Evolutionary conservation across 805 yeast species (phyloP).

Genomic region (Hanseniaspora osmophila): DNA sequence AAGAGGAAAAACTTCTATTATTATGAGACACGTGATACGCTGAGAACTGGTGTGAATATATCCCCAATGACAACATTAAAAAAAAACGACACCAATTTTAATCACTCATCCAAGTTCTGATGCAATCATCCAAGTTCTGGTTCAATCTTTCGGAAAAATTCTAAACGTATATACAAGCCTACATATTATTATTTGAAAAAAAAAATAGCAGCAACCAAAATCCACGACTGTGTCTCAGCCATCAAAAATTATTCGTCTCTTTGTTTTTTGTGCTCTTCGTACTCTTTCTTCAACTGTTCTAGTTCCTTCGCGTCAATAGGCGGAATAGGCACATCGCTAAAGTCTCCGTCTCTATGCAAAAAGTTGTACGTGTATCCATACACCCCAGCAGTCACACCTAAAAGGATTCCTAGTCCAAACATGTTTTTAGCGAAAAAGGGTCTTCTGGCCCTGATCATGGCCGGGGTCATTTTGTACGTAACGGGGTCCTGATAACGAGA

Average conservation of each 20-base stretch:
- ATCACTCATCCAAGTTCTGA: no score
- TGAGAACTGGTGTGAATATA: no score
- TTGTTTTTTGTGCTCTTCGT: constrained; percentile 30
- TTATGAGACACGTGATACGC: no score
- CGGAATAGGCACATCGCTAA: constrained; percentile 86
- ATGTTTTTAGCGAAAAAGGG: constrained; percentile 76
- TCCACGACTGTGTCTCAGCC: no score
- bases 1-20: no score
- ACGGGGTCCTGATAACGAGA: constrained; percentile 45
- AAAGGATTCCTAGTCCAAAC: constrained; percentile 41
- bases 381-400: constrained; percentile 56
- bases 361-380: constrained; percentile 50
- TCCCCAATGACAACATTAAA: no score
- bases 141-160: no score
- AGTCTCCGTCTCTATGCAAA: constrained; percentile 58
- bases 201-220: no score
- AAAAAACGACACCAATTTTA: no score
- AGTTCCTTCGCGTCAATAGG: constrained; percentile 74
- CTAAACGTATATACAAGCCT: no score
- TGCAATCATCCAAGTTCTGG: no score
- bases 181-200: no score
- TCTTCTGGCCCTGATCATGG: constrained; percentile 75
- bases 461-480: constrained; percentile 84
- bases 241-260: not conserved
- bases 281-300: constrained; percentile 56